These are phyloP conservation scores for Symmetrospora coprosmae DNA, from an alignment of 768 basidiomycete species.

Conservation along the genomic window DNA sequence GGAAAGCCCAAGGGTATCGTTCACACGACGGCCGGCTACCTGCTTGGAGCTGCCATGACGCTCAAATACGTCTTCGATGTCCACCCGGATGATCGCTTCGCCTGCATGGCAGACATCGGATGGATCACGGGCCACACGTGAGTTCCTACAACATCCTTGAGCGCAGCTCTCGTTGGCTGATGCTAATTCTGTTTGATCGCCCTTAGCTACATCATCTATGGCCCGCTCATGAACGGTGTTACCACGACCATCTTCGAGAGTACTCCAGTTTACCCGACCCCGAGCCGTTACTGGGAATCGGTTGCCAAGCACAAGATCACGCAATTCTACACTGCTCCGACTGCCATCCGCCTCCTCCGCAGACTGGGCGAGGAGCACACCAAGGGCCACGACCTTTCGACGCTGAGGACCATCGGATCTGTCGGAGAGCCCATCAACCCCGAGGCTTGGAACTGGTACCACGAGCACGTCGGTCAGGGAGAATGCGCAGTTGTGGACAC, in stretches of 20 bases:
- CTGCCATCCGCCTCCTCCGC: conserved; percentile 82
- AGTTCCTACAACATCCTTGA: conserved; percentile 21
- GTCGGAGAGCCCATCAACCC: conserved; percentile 99
- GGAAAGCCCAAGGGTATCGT: conserved; percentile 97
- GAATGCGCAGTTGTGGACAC: conserved; percentile 50
- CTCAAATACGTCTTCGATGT: conserved; percentile 97
- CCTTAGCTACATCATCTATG: conserved; percentile 75
- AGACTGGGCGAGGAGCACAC: conserved; percentile 75
- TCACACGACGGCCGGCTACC: conserved; percentile 49
- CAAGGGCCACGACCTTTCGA: conserved; percentile 62
- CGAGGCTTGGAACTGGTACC: conserved; percentile 98
- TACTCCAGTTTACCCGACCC: conserved; percentile 90
- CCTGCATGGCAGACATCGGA: conserved; percentile 96
- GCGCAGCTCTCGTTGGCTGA: not conserved
- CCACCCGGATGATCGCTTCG: conserved; percentile 88
- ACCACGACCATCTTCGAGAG: conserved; percentile 69
- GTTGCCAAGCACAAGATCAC: conserved; percentile 87
- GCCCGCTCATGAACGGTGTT: conserved; percentile 54
- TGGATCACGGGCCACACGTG: conserved; percentile 96
- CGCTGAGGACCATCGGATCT: conserved; percentile 70
- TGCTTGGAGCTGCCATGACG: conserved; percentile 77
- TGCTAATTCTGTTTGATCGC: not conserved
- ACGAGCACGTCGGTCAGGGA: conserved; percentile 74
- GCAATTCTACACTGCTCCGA: conserved; percentile 85
- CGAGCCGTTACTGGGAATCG: conserved; percentile 90